phyloP scores from a whole-genome alignment of 805 yeast species.

The Zygosaccharomyces rouxii region DNA sequence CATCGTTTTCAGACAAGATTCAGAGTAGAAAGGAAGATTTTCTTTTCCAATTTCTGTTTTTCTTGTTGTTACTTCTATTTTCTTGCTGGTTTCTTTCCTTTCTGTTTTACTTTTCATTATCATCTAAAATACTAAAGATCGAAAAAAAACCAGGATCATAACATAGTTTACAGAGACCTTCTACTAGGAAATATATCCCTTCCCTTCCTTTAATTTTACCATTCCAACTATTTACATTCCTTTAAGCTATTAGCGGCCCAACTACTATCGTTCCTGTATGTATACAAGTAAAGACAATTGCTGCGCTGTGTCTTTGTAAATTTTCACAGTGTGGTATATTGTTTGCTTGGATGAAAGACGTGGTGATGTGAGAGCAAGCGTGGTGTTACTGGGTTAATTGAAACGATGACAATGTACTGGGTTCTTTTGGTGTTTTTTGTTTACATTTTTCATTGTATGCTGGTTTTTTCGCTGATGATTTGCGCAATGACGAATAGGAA shows the following conservation, averaged over 20 bases:
- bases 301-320: neutral
- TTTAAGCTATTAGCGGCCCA: slow-evolving; percentile 15
- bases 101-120: neutral
- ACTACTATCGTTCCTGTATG: slow-evolving; percentile 8
- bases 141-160: slow-evolving; percentile 1
- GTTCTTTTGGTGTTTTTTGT: neutral
- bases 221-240: slow-evolving; percentile 38
- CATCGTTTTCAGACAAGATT: neutral
- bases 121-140: neutral
- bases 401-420: neutral
- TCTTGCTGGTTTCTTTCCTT: neutral
- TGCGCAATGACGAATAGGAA: no score
- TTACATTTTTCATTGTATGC: neutral
- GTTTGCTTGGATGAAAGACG: neutral
- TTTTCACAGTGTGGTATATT: no score
- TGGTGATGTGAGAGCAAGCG: neutral
- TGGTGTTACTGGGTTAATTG: neutral
- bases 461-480: neutral
- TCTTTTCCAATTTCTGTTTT: neutral
- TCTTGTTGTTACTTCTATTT: neutral
- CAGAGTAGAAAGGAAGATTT: neutral
- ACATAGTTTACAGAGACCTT: neutral
- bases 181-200: neutral
- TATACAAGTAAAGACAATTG: neutral
- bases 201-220: slow-evolving; percentile 6